Base-by-base conservation (phyloP, 164 flowering plant genomes). In the Pachysandra terminalis region DNA sequence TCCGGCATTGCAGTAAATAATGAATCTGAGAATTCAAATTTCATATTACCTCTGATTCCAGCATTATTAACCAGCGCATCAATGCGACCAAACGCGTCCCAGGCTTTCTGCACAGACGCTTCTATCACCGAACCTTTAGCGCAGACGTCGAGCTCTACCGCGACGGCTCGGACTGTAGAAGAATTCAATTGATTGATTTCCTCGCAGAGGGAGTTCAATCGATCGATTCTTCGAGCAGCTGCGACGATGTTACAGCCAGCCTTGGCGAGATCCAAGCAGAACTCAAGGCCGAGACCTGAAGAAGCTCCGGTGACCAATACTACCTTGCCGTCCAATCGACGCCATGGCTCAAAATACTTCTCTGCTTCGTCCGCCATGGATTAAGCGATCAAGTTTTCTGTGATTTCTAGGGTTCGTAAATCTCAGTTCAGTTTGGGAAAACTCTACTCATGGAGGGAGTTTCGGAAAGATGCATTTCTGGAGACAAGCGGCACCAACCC, bases 61-160 rank as follows among this genome's bases (percentile, higher is more conserved):
- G 91, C 91, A 28, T 85, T 85, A 56, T 87, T 87, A 23, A 87
- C 55, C 75, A 87, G 67, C 15, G 76, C 83, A 71, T 87, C n/a
- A n/a, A n/a, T n/a, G n/a, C n/a, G n/a, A n/a, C n/a, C n/a, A n/a
- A n/a, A n/a, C n/a, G n/a, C n/a, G 1, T 72, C 81, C 89, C 89
- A 87, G 51, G 85, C 91, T 56, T 52, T 70, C 58, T 63, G 32
- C 2, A 83, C 84, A 3, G 79, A 57, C 16, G 67, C 68, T 13
- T 81, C 72, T 22, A 87, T 78, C n/a, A 69, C 19, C 12, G 79
- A 9, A 6, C 74, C 86, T 45, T 75, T 79, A 28, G 86, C 83
- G 21, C 65, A 61, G n/a, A 87, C 71, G 45, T 87, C 89, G 5
- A 87, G 81, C 76, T 75, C 84, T 45, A 82, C 75, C 9, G 81